phyloP scores from a whole-genome alignment of 495 filamentous ascomycete species.

The Penicillium argentinense region DNA sequence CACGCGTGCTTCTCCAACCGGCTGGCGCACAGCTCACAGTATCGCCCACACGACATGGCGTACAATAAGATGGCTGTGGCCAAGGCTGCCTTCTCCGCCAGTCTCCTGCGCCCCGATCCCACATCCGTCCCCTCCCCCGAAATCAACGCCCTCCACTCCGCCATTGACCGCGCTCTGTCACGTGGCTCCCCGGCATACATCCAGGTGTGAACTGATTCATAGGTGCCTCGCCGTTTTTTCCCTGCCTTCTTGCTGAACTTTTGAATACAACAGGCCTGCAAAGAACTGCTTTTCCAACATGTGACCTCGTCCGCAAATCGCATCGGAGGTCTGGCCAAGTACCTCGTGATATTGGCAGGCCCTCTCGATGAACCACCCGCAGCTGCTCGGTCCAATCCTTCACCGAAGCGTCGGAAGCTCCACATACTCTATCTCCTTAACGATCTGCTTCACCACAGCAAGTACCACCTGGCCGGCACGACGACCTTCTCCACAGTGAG shows the following conservation, averaged over 20 bases:
- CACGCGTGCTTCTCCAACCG: too few species aligned
- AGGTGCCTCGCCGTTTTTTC: too few species aligned
- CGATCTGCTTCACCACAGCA: slow-evolving; percentile 79
- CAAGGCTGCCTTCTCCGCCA: slow-evolving; percentile 75
- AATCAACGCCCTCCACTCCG: slow-evolving; percentile 67
- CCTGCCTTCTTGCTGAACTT: too few species aligned
- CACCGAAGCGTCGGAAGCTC: slow-evolving; percentile 67
- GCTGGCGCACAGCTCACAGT: too few species aligned
- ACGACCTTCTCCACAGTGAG: slow-evolving; percentile 54
- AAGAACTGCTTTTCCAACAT: slow-evolving; percentile 77
- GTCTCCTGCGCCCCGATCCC: slow-evolving; percentile 75
- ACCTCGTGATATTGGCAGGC: slow-evolving; percentile 65
- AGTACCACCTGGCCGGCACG: slow-evolving; percentile 51
- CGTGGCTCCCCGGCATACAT: slow-evolving; percentile 82
- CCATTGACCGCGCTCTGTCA: slow-evolving; percentile 64
- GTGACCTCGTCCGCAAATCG: slow-evolving; percentile 67
- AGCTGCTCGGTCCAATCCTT: slow-evolving; percentile 38
- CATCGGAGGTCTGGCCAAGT: slow-evolving; percentile 69
- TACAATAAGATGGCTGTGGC: slow-evolving; percentile 77
- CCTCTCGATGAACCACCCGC: slow-evolving; percentile 47
- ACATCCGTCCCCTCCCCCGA: slow-evolving; percentile 66
- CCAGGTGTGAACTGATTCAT: slow-evolving; percentile 79
- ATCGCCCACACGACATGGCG: too few species aligned
- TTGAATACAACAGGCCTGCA: slow-evolving; percentile 92
- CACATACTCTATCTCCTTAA: slow-evolving; percentile 82